These are phyloP conservation scores for Colletotrichum higginsianum DNA, from an alignment of 2,329 filamentous ascomycete genomes.

Conservation along the genomic window DNA sequence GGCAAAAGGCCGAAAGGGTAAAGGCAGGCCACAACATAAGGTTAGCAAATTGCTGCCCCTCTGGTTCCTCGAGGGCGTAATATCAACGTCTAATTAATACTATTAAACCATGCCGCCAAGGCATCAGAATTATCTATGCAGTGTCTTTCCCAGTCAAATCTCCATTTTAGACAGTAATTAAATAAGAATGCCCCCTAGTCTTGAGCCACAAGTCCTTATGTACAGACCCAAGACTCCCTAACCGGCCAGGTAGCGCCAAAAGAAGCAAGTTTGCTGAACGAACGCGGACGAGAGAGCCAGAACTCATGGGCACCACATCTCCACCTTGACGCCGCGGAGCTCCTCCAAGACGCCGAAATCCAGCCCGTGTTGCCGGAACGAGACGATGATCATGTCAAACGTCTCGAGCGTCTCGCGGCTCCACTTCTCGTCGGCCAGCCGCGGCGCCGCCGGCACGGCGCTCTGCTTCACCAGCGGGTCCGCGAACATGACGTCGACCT, in stretches of 20 bases:
- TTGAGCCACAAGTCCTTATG: accelerated
- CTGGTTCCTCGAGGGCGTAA: no score
- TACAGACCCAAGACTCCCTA: background rate
- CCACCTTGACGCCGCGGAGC: constrained; percentile 44
- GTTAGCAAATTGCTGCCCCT: no score
- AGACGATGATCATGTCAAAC: constrained; percentile 53
- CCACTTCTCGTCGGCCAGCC: constrained; percentile 48
- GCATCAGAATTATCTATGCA: no score
- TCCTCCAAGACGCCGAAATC: constrained; percentile 47
- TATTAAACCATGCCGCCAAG: background rate
- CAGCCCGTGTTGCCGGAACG: constrained; percentile 49
- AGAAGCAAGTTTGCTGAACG: background rate
- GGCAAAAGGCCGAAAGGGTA: background rate
- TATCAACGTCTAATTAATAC: background rate
- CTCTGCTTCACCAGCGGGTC: constrained; percentile 51
- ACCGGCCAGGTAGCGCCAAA: no score
- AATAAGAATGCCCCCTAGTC: background rate
- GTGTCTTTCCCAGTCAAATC: background rate
- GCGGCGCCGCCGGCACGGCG: constrained; percentile 47
- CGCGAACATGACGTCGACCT: constrained; percentile 50
- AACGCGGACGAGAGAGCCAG: background rate
- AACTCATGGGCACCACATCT: constrained; percentile 43
- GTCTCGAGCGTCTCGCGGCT: constrained; percentile 44
- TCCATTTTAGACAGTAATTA: background rate
- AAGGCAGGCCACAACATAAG: background rate